Percentiles rank a stretch among this genome's conserved stretches.
These are phyloP conservation scores for Xylaria grammica DNA, from an alignment of 495 filamentous ascomycete genomes.

Conservation along the genomic window DNA sequence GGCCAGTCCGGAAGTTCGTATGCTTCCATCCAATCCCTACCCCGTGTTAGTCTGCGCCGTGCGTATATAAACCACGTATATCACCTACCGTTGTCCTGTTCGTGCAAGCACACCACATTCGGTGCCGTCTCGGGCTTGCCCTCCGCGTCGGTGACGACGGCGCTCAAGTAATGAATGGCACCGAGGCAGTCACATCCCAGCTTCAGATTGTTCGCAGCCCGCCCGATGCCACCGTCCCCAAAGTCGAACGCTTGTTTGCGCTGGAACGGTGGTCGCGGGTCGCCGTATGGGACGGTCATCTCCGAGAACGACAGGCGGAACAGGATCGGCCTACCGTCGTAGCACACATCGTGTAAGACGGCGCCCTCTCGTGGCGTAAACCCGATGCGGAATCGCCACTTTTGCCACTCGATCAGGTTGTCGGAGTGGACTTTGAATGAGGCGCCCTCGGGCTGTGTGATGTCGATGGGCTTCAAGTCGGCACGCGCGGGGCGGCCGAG, in stretches of 20 bases:
- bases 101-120: slow-evolving; percentile 81
- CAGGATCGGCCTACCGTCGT: slow-evolving; percentile 69
- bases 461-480: slow-evolving; percentile 57
- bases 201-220: slow-evolving; percentile 76
- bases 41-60: slow-evolving; percentile 46
- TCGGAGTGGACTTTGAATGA: slow-evolving; percentile 53
- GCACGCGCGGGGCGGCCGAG: slow-evolving; percentile 46
- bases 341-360: slow-evolving; percentile 71
- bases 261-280: slow-evolving; percentile 73
- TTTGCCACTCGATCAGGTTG: slow-evolving; percentile 67
- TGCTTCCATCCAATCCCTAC: slow-evolving; percentile 81
- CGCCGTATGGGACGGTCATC: slow-evolving; percentile 81
- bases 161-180: slow-evolving; percentile 74
- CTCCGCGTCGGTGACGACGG: slow-evolving; percentile 56
- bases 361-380: slow-evolving; percentile 77
- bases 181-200: slow-evolving; percentile 76
- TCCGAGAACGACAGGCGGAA: slow-evolving; percentile 73
- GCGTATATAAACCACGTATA: not conserved
- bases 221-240: slow-evolving; percentile 74
- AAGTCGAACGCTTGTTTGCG: slow-evolving; percentile 82
- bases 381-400: slow-evolving; percentile 73
- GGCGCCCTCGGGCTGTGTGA: slow-evolving; percentile 59
- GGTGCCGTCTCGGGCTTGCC: slow-evolving; percentile 66
- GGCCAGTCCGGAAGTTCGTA: slow-evolving; percentile 76
- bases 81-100: slow-evolving; percentile 52